Base-by-base conservation (phyloP, 2,329 filamentous ascomycete species). In the Zasmidium angulare region DNA sequence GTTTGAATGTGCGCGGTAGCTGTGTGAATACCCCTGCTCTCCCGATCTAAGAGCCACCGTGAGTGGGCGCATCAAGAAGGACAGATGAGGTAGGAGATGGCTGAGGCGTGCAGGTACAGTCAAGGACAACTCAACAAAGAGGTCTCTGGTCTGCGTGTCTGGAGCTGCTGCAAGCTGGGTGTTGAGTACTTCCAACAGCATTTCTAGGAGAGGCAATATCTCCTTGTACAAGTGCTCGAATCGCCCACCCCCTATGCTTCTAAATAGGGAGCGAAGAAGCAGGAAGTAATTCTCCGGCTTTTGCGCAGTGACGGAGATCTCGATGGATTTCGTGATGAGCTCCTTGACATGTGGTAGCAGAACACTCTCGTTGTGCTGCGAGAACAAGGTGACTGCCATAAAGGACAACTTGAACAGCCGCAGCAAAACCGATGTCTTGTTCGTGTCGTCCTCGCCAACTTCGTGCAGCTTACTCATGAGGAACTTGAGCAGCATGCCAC, bases 261-360 rank as follows among this genome's bases (percentile, higher is more conserved):
- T 82, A 75, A 99, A 99, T 1, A 99, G 80, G 0, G 93, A 97
- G 31, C 95, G 85, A 43, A 99, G 81, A 1, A 99, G 84, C 11
- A 97, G 82, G 76, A 99, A 99, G 77, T 99, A 99, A 75, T 99
- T 99, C 85, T 97, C 96, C 0, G 96, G 96, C 72, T 98, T 93
- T 69, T 97, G 92, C 0, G 95, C 96, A 59, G 89, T 96, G 6
- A 95, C 96, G 1, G 93, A 97, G 40, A 98, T 81, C 75, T 98
- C 91, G 63, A 99, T 97, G 9, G 93, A 98, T 75, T 96, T 93
- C 12, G 93, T 97, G 62, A 99, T 91, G 64, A 99, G 96, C 72
- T 96, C 96, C 56, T 96, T 93, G 53, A 99, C 93, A 74, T 99
- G 95, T 0, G 96, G 96, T 55, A 98, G 81, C 14, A 99, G 81